Percentiles rank a stretch among this genome's conserved stretches.
phyloP scores from a whole-genome alignment of 2,329 filamentous ascomycete species.

The Fonsecaea multimorphosa region DNA sequence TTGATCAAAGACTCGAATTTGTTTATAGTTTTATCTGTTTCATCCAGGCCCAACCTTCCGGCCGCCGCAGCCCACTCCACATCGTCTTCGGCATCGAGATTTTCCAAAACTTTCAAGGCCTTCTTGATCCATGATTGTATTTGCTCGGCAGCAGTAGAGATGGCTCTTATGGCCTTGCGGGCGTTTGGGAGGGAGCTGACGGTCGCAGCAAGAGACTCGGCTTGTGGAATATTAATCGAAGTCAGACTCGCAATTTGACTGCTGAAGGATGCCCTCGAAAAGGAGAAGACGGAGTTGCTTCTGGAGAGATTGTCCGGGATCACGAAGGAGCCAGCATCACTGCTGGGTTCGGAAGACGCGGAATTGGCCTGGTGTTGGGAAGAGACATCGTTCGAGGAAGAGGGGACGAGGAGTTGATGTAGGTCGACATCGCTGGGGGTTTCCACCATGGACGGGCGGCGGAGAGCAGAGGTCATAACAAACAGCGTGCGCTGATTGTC shows the following conservation, averaged over 20 bases:
- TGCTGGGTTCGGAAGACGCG: slow-evolving; percentile 36
- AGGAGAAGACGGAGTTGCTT: slow-evolving; percentile 87
- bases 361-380: slow-evolving; percentile 33
- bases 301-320: slow-evolving; percentile 60
- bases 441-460: slow-evolving; percentile 39
- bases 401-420: slow-evolving; percentile 40
- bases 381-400: slow-evolving; percentile 34
- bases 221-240: slow-evolving; percentile 85
- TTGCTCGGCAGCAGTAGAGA: slow-evolving; percentile 87
- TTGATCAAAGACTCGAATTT: slow-evolving; percentile 89
- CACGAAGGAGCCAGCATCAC: slow-evolving; percentile 50
- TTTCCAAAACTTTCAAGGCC: slow-evolving; percentile 84
- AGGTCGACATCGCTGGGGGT: slow-evolving; percentile 40
- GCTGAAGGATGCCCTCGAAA: slow-evolving; percentile 89
- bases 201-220: slow-evolving; percentile 78
- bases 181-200: slow-evolving; percentile 86
- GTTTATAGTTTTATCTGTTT: slow-evolving; percentile 71
- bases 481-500: slow-evolving; percentile 16
- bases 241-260: slow-evolving; percentile 93
- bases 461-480: slow-evolving; percentile 37
- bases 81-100: slow-evolving; percentile 92
- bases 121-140: slow-evolving; percentile 94
- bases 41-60: slow-evolving; percentile 63
- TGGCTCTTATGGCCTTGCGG: slow-evolving; percentile 78
- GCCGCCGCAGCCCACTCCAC: slow-evolving; percentile 95